Percentiles rank a stretch among this genome's conserved stretches.
These are phyloP conservation scores for Gentiana straminea DNA, from an alignment of 257 asterid species.

Conservation along the genomic window DNA sequence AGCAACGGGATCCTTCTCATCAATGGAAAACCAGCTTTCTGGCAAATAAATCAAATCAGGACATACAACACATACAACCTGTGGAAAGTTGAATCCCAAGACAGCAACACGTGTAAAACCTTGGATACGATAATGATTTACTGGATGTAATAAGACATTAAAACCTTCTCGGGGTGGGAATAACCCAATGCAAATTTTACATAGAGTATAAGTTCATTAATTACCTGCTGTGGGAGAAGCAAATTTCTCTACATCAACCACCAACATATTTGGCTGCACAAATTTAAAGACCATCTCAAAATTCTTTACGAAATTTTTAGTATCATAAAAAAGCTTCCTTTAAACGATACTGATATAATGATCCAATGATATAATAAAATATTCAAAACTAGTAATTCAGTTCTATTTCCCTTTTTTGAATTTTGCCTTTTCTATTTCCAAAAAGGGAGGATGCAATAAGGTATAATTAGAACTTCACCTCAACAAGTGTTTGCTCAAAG, in stretches of 20 bases:
- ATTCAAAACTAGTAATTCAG: too few relatives aligned
- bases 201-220: neutral
- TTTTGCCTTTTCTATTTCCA: slow-evolving; percentile 13
- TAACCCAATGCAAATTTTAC: neutral
- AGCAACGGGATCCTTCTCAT: slow-evolving; percentile 45
- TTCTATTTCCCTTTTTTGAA: slow-evolving; percentile 30
- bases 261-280: slow-evolving; percentile 97
- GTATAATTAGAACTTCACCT: slow-evolving; percentile 33
- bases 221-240: slow-evolving; percentile 67
- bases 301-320: neutral
- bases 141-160: neutral
- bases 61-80: too few relatives aligned
- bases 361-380: too few relatives aligned
- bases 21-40: slow-evolving; percentile 43
- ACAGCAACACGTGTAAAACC: neutral
- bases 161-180: neutral
- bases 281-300: slow-evolving; percentile 15
- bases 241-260: slow-evolving; percentile 85
- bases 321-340: neutral
- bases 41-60: neutral
- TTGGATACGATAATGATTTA: too few relatives aligned
- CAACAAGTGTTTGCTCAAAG: slow-evolving; percentile 91
- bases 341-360: too few relatives aligned
- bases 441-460: neutral
- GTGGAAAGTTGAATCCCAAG: too few relatives aligned